Evolutionary conservation across 78 protist genomes (phyloP), one percentile per base, ranked within the genome.

Genomic region (Salpingoeca rosetta): DNA sequence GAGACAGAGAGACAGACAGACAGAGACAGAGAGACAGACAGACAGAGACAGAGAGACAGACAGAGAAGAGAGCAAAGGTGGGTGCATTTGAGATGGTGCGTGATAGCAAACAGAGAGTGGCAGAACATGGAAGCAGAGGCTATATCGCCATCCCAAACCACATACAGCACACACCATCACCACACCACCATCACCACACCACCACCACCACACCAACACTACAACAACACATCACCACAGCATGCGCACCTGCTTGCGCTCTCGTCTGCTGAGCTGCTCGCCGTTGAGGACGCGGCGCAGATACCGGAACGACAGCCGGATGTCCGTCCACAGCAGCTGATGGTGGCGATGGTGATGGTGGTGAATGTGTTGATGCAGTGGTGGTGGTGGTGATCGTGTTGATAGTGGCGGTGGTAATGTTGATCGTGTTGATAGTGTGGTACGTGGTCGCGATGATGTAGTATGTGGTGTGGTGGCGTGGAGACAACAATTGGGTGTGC

Each of bases 191-290:
- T 7, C 31, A 22, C 17, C 31, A 51, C 65, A 51, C 65, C 7
- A 17, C 31, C 65, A 22, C 7, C 65, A 51, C 17, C 7, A 51
- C n/a, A n/a, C n/a, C n/a, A n/a, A n/a, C n/a, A n/a, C n/a, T n/a
- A 51, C 31, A 7, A 51, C 7, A 51, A 51, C 7, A 17, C 65
- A 51, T 51, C 65, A 51, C 65, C 65, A 51, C 65, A 7, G 65
- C 65, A 38, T 42, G 74, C 75, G n/a, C n/a, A 72, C 37, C 76
- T 72, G 76, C 36, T 22, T 31, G 43, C 79, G 78, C 73, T 87
- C 90, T 44, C 90, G 84, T 44, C 90, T 26, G 39, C 84, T 73
- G 44, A 87, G 85, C 36, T 1, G 0, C 73, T 37, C 42, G 39
- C 90, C 90, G 81, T 0, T 45, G 41, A 45, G 7, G 35, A 84